phyloP scores from a whole-genome alignment of 345 rosid species.

The Conringia planisiliqua region DNA sequence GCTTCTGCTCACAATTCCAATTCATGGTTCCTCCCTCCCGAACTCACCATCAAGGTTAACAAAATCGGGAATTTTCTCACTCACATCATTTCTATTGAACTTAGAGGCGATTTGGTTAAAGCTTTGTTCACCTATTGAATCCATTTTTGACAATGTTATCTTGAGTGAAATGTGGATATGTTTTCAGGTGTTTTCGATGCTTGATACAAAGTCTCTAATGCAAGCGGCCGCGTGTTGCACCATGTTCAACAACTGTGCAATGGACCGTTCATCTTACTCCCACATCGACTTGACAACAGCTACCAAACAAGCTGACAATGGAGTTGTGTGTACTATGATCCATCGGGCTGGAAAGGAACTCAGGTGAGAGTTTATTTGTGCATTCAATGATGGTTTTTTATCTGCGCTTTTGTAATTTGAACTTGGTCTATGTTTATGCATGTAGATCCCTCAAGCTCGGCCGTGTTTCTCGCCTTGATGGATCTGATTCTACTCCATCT shows the following conservation, averaged over 20 bases:
- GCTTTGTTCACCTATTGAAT: too few species aligned
- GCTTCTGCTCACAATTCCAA: constrained; percentile 61
- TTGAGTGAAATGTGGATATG: background rate
- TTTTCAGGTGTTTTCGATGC: constrained; percentile 75
- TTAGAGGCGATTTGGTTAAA: too few species aligned
- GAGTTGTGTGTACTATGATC: constrained; percentile 74
- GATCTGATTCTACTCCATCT: constrained; percentile 35
- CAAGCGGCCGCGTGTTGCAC: constrained; percentile 75
- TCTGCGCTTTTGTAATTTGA: background rate
- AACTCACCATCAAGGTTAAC: constrained; percentile 71
- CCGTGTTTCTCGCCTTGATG: constrained; percentile 57
- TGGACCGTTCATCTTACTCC: constrained; percentile 77
- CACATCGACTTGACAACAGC: constrained; percentile 70
- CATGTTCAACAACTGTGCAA: constrained; percentile 74
- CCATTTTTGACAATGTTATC: too few species aligned
- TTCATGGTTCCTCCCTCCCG: constrained; percentile 72
- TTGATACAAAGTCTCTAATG: constrained; percentile 78
- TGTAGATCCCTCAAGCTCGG: constrained; percentile 81
- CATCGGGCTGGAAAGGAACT: constrained; percentile 83
- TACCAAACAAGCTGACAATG: constrained; percentile 61
- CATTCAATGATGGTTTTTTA: background rate
- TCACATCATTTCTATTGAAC: too few species aligned
- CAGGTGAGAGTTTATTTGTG: constrained; percentile 52
- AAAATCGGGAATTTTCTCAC: background rate
- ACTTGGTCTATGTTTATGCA: background rate